Evolutionary conservation across 345 rosid species (phyloP), one percentile per base, ranked within the genome.

Genomic region (Hypericum perforatum): DNA sequence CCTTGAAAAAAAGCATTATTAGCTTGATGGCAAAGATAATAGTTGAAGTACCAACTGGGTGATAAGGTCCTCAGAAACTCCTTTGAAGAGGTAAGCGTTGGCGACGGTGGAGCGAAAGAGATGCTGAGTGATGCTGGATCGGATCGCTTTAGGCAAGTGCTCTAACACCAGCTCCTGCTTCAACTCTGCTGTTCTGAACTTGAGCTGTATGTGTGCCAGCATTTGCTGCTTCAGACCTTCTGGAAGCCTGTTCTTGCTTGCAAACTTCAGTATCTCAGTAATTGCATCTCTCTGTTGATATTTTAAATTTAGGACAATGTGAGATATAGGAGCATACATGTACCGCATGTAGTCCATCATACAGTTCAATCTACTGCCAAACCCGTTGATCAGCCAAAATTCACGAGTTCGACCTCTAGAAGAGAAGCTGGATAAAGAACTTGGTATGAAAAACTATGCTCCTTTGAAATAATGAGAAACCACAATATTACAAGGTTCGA

Each of bases 131-230:
- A 85, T 87, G 74, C 96, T 70, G 7, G 92, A 76, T 72, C 98
- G 75, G 52, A 85, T 87, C 47, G 98, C 96, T 71, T 87, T 92
- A 0, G 98, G 96, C 37, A 92, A 74, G 65, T 80, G 80, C 49
- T 83, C 78, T 3, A 92, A 70, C 54, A 87, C 89, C 67, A 74
- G 86, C 66, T 91, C 95, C 66, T 91, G 98, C 63, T 84, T 79
- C 43, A 91, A 56, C 71, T 91, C 94, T 0, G 78, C 88, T 11
- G 90, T 87, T 67, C 79, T 85, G 84, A 92, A 92, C 70, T 76
- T 92, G 49, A 92, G 95, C 55, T 85, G 90, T 82, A 85, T 78
- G 63, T 92, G 92, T 10, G 94, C 83, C 70, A 88, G 73, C 94
- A 87, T 85, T 59, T 92, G 98, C 74, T 88, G 90, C 54, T 76